Evolutionary conservation across 129 eudicot species (phyloP), one percentile per base, ranked within the genome.

Genomic region (Sambucus nigra): DNA sequence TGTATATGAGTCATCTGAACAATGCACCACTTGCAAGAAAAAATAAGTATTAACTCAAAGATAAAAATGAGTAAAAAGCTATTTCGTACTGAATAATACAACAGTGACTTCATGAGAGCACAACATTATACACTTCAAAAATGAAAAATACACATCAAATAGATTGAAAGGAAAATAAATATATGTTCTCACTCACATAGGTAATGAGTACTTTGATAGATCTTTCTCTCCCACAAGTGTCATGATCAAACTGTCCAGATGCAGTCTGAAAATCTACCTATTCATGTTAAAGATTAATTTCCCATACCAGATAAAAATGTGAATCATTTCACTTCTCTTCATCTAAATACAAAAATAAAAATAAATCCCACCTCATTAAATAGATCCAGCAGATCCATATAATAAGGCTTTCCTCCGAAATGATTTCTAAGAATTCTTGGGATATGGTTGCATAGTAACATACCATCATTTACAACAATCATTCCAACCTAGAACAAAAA

Each of bases 221-320:
- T 87, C 96, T 57, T 81, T 86, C 76, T 82, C 94, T 50, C 96
- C 96, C 22, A 75, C 88, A 57, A 72, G 79, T 55, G 94, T 82
- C 63, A 94, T 87, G 69, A 87, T 82, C 68, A 83, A 67, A 76
- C 53, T 87, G 96, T 48, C 96, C 96, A 26, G 66, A 65, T 3
- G 94, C 86, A 54, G 96, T 87, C 73, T 87, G 96, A 53, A 73
- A 82, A 58, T 87, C 96, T 18, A 87, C 96, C 96, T 87, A 69
- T 57, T 55, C 62, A 67, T 51, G 24, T 16, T 64, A 8, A 10
- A 11, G 20, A 51, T 39, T 18, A 39, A n/a, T 33, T 19, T 2
- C 13, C 17, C 10, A 12, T 21, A 22, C 19, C 20, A 18, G 5
- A 28, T 28, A 33, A n/a, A n/a, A 22, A 38, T 31, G 47, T 16